phyloP scores from a whole-genome alignment of 495 filamentous ascomycete species.

The Daldinia grandis region DNA sequence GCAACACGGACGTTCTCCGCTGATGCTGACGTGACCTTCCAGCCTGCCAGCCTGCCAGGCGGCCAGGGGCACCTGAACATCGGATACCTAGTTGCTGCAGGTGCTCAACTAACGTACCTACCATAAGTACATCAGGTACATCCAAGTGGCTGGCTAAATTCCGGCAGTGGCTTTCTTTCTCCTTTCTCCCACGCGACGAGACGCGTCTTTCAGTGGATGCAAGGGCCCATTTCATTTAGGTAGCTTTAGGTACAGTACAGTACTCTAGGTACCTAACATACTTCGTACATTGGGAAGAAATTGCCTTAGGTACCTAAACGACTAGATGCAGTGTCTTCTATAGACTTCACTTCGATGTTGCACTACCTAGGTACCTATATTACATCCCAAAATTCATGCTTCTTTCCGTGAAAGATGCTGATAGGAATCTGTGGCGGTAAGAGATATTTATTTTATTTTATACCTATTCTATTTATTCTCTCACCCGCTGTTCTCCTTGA shows the following conservation, averaged over 20 bases:
- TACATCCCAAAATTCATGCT: not conserved
- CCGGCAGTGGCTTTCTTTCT: slow-evolving; percentile 12
- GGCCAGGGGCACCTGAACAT: slow-evolving; percentile 33
- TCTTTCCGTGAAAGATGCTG: slow-evolving; percentile 68
- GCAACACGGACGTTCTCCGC: slow-evolving; percentile 34
- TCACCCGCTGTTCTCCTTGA: slow-evolving; percentile 16
- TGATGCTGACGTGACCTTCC: slow-evolving; percentile 32
- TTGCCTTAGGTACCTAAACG: too few relatives aligned
- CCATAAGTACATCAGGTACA: not conserved
- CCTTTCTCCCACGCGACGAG: slow-evolving; percentile 9
- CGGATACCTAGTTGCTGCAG: slow-evolving; percentile 36
- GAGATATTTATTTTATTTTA: slow-evolving; percentile 39
- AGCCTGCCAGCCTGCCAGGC: slow-evolving; percentile 23
- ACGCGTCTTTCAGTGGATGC: slow-evolving; percentile 12
- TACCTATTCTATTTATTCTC: too few relatives aligned
- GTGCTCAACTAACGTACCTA: slow-evolving; percentile 8
- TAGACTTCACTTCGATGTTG: not conserved
- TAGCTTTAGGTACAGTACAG: not conserved
- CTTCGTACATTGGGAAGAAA: slow-evolving; percentile 4
- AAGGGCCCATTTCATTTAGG: not conserved
- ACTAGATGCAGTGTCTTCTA: not conserved
- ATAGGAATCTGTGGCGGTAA: slow-evolving; percentile 92
- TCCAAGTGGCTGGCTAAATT: slow-evolving; percentile 12
- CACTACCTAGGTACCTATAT: too few relatives aligned
- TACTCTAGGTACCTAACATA: not conserved